phyloP scores from a whole-genome alignment of 164 flowering plant genomes.

The Aristolochia californica region DNA sequence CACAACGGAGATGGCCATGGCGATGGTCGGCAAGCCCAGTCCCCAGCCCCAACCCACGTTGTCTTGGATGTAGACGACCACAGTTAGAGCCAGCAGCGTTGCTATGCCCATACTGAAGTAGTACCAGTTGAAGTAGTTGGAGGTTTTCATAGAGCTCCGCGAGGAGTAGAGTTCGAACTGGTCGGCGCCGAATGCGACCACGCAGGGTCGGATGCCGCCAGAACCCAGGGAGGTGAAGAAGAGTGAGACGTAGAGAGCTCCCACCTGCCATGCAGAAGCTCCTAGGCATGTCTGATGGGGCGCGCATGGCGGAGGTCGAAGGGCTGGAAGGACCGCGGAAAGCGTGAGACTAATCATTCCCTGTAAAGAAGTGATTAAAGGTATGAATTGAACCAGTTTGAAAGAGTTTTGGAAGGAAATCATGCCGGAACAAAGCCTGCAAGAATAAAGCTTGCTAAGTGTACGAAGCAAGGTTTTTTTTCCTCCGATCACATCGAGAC shows the following conservation, averaged over 20 bases:
- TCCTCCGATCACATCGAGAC: too few relatives aligned
- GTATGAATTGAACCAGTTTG: too few relatives aligned
- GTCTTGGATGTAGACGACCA: constrained; percentile 63
- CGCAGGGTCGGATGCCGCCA: constrained; percentile 60
- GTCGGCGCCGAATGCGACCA: constrained; percentile 59
- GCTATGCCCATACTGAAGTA: constrained; percentile 58
- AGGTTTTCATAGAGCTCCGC: constrained; percentile 22
- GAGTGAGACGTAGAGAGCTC: constrained; percentile 46
- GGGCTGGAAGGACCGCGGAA: constrained; percentile 38
- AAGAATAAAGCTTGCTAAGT: too few relatives aligned
- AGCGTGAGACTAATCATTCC: constrained; percentile 45
- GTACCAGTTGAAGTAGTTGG: constrained; percentile 66
- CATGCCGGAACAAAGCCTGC: too few relatives aligned
- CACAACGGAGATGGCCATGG: constrained; percentile 44
- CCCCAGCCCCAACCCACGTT: constrained; percentile 77
- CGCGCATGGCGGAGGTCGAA: constrained; percentile 53
- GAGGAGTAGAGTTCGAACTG: constrained; percentile 30
- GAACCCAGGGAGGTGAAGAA: constrained; percentile 48
- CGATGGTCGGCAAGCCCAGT: constrained; percentile 52
- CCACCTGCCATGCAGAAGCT: constrained; percentile 43
- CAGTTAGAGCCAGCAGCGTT: constrained; percentile 38
- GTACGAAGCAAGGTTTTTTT: too few relatives aligned
- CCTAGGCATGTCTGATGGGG: constrained; percentile 42
- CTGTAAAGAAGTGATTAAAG: too few relatives aligned
- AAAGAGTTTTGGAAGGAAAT: too few relatives aligned